These are phyloP conservation scores for Ustilago xerochloae DNA, from an alignment of 1,284 basidiomycete genomes.

Conservation along the genomic window DNA sequence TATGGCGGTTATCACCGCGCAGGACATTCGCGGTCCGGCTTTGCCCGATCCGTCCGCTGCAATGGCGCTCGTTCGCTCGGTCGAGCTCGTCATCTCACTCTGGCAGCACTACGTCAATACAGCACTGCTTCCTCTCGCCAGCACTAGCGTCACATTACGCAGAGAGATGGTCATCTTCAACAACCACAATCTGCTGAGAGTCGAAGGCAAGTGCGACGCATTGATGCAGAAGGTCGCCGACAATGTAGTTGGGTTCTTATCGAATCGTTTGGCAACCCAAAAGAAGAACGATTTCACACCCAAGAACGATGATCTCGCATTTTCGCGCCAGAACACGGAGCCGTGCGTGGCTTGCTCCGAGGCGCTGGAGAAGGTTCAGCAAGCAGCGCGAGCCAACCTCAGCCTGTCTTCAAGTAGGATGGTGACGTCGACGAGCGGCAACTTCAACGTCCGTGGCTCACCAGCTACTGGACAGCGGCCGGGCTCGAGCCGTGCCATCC, in stretches of 20 bases:
- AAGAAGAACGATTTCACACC: conserved; percentile 98
- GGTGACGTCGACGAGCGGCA: conserved; percentile 23
- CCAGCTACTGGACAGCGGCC: conserved; percentile 4
- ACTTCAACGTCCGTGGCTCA: conserved; percentile 19
- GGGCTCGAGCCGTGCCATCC: conserved; percentile 13
- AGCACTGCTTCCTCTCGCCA: conserved; percentile 87
- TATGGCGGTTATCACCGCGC: conserved; percentile 77
- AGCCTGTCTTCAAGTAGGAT: conserved; percentile 22
- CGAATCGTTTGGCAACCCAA: conserved; percentile 84
- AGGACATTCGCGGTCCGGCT: conserved; percentile 74
- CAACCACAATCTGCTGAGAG: conserved; percentile 84
- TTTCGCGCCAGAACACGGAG: conserved; percentile 93
- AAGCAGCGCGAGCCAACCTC: conserved; percentile 78
- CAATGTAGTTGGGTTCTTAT: conserved; percentile 70
- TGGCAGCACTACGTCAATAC: conserved; percentile 97
- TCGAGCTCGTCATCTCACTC: conserved; percentile 91
- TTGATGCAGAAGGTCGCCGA: conserved; percentile 87
- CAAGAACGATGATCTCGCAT: conserved; percentile 83
- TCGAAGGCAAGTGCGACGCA: conserved; percentile 86
- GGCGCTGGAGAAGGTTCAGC: conserved; percentile 81
- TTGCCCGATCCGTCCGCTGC: conserved; percentile 75
- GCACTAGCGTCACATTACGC: conserved; percentile 84
- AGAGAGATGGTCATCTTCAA: conserved; percentile 95
- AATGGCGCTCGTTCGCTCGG: conserved; percentile 74
- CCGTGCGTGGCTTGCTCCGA: conserved; percentile 91